Evolutionary conservation across 2,329 filamentous ascomycete species (phyloP).

Genomic region (Plenodomus biglobosus): DNA sequence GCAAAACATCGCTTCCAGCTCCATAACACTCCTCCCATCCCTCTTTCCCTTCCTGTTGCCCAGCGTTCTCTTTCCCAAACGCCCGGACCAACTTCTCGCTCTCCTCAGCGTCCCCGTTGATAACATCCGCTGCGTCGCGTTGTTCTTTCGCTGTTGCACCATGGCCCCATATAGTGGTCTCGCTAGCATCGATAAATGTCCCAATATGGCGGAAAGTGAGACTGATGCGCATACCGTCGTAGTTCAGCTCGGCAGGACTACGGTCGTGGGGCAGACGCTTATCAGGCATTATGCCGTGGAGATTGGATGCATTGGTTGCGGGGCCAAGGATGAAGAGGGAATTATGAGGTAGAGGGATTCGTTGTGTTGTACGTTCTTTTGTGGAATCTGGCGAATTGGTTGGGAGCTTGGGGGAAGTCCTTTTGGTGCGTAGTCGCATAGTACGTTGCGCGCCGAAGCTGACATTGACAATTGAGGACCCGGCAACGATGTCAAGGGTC

Average conservation of each 20-base stretch:
- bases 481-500: slow-evolving; percentile 82
- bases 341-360: slow-evolving; percentile 79
- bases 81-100: slow-evolving; percentile 71
- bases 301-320: slow-evolving; percentile 79
- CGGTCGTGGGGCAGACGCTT: slow-evolving; percentile 72
- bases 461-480: slow-evolving; percentile 85
- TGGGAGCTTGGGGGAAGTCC: slow-evolving; percentile 35
- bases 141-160: slow-evolving; percentile 72
- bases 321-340: slow-evolving; percentile 83
- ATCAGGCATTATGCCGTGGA: slow-evolving; percentile 90
- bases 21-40: slow-evolving; percentile 79
- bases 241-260: slow-evolving; percentile 68
- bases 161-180: slow-evolving; percentile 82
- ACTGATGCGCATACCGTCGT: slow-evolving; percentile 77
- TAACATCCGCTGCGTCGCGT: slow-evolving; percentile 61
- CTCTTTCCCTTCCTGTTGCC: slow-evolving; percentile 60
- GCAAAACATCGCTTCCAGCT: slow-evolving; percentile 78
- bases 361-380: slow-evolving; percentile 58
- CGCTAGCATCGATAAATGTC: slow-evolving; percentile 73
- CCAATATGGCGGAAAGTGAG: slow-evolving; percentile 88
- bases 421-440: slow-evolving; percentile 87
- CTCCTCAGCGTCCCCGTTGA: slow-evolving; percentile 69
- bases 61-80: slow-evolving; percentile 78
- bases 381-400: slow-evolving; percentile 32
- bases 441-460: slow-evolving; percentile 89